Evolutionary conservation across 2,329 filamentous ascomycete genomes (phyloP), one percentile per base, ranked within the genome.

Genomic region (Venturia carpophila): DNA sequence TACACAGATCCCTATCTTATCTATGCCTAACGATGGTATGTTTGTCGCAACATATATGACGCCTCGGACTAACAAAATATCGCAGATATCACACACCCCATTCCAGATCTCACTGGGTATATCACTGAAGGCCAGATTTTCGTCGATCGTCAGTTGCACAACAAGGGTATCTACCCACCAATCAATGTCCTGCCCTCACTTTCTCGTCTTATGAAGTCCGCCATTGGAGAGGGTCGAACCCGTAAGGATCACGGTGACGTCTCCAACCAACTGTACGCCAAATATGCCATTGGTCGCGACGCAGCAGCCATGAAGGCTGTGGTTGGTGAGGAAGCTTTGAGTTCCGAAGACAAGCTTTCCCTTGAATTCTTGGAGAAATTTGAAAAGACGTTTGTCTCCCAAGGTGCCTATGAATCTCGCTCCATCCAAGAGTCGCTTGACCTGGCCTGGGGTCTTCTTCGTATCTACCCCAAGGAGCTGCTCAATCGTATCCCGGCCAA

Each of bases 81-180:
- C 45, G 17, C 66, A 87, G 86, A 99, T 79, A 99, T 99, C 75
- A 99, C 94, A 55, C 94, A 99, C 77, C 95, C 94, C 49, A 99
- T 99, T 75, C 95, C 95, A 69, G 94, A 99, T 83, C 83, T 99
- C 81, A 99, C 94, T 68, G 94, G 94, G 65, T 99, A 97, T 81
- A 99, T 99, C 76, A 99, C 94, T 24, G 94, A 99, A 80, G 95
- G 94, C 52, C 94, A 99, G 79, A 97, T 99, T 75, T 97, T 95
- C 80, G 85, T 99, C 73, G 94, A 99, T 78, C 91, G 93, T 80
- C 87, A 89, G 74, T 83, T 99, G 64, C 78, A 92, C 83, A 99
- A 99, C 84, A 94, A 94, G 82, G 93, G 92, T 79, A 88, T 99
- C 80, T 97, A 96, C 83, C 94, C 94, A 64, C 94, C 94, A 24